These are phyloP conservation scores for Cryptococcus sp. DNA, from an alignment of 1,284 basidiomycete species.

Conservation along the genomic window DNA sequence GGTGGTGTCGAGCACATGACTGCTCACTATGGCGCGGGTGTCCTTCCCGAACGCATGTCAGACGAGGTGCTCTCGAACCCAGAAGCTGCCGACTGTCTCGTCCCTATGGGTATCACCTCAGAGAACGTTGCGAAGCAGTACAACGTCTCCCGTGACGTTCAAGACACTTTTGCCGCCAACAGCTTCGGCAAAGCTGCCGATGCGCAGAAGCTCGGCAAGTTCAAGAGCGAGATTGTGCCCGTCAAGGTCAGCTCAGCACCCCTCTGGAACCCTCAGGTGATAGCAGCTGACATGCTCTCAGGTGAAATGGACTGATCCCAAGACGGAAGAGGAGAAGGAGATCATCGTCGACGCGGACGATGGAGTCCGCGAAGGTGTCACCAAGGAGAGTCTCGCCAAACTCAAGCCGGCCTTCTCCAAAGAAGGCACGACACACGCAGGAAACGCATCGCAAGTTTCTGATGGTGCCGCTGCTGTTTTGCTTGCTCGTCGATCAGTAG, in stretches of 20 bases:
- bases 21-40: conserved; percentile 72
- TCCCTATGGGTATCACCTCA: conserved; percentile 96
- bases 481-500: conserved; percentile 79
- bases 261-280: neutral
- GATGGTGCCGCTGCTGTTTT: conserved; percentile 96
- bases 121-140: conserved; percentile 91
- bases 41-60: conserved; percentile 73
- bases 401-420: conserved; percentile 91
- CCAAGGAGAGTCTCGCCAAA: conserved; percentile 79
- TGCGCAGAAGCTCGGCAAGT: conserved; percentile 86
- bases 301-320: conserved; percentile 75
- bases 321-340: conserved; percentile 77
- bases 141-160: conserved; percentile 74
- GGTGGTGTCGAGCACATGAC: conserved; percentile 98
- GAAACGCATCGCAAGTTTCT: conserved; percentile 92
- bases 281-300: conserved; percentile 28
- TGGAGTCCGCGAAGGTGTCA: conserved; percentile 89
- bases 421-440: conserved; percentile 87
- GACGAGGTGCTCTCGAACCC: conserved; percentile 75
- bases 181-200: conserved; percentile 81
- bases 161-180: conserved; percentile 80
- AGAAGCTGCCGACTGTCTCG: conserved; percentile 85
- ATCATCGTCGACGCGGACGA: conserved; percentile 85
- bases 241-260: conserved; percentile 58
- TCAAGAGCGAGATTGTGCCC: conserved; percentile 88